Evolutionary conservation across 2,329 filamentous ascomycete genomes (phyloP), one percentile per base, ranked within the genome.

Genomic region (Periconia macrospinosa): DNA sequence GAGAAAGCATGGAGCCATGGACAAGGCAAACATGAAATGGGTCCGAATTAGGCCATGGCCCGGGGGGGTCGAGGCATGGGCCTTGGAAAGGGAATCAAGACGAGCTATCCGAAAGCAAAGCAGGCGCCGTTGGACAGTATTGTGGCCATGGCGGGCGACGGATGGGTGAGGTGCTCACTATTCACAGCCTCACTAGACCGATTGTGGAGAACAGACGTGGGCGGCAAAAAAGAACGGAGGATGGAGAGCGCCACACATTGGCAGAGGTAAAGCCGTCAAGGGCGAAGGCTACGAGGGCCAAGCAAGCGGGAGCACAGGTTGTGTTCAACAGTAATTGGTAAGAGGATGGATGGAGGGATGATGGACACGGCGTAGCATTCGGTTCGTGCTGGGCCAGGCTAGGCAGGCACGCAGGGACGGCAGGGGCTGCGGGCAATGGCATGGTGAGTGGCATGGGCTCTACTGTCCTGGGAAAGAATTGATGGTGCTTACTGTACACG

Each of bases 311-410:
- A 27, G 23, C 5, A 27, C 23, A 3, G 23, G 23, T 8, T 27
- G 23, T 27, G 23, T 27, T 27, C 5, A 27, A 8, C 23, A 27
- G 23, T 27, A 3, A 27, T 27, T 27, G 23, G 23, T 27, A n/a
- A n/a, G 23, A 27, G 23, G 23, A 27, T 27, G 5, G 54, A 55
- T 56, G 53, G 41, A 44, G 56, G 58, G 54, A 52, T n/a, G n/a
- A n/a, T n/a, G 45, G 44, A 64, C 61, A 58, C 58, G 60, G 59
- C 53, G 59, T 65, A 58, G 62, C 61, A 66, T 55, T 59, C 57
- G 61, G 57, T 45, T 61, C 50, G 15, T 50, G 53, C 56, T 61
- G 23, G 23, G 23, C 5, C 23, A 27, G 11, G 33, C 6, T 13
- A 43, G 58, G 46, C 55, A 60, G 55, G 59, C 3, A 43, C 57